Base-by-base conservation (phyloP, 1,284 basidiomycete species). In the Ustilago shanxiensis region DNA sequence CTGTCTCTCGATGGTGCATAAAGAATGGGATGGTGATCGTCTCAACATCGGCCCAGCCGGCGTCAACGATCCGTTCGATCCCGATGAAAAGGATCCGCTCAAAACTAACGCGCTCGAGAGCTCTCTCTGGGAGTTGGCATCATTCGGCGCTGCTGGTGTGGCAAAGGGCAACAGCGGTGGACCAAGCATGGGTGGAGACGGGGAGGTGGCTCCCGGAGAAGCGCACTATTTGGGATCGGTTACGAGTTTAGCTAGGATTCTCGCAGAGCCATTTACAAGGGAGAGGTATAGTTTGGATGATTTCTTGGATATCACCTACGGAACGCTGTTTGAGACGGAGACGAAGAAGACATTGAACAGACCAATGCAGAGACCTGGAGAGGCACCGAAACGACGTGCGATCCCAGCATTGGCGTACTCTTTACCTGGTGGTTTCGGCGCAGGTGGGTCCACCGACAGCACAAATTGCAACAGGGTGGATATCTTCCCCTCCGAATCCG, bases 241-340 rank as follows among this genome's bases (percentile, higher is more conserved):
- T 10, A 91, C 93, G 10, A 94, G 94, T 0, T 87, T 99, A 59
- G 91, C 91, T 18, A 91, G 92, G 79, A 92, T 99, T 60, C 93
- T 98, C 73, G 90, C 90, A 13, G 95, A 97, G 84, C 92, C 93
- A 1, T 98, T 99, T 87, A 98, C 94, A 9, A 95, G 95, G 83
- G 93, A 92, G 13, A 89, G 89, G 29, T 98, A 95, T 87, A 89
- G 90, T 29, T 90, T 98, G 89, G 97, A 99, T 80, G 97, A 99
- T 86, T 99, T 99, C 86, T 87, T 98, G 82, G 97, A 99, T 87
- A 95, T 98, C 86, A 94, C 94, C 0, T 99, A 98, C 83, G 90
- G 89, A 16, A 98, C 94, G 93, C 89, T 98, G 35, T 93, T 97
- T 78, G 93, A 95, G 57, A 93, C 93, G 1, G 96, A 98, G 83